These are phyloP conservation scores for Wickerhamiella slavikovae DNA, from an alignment of 805 yeast species.

Conservation along the genomic window DNA sequence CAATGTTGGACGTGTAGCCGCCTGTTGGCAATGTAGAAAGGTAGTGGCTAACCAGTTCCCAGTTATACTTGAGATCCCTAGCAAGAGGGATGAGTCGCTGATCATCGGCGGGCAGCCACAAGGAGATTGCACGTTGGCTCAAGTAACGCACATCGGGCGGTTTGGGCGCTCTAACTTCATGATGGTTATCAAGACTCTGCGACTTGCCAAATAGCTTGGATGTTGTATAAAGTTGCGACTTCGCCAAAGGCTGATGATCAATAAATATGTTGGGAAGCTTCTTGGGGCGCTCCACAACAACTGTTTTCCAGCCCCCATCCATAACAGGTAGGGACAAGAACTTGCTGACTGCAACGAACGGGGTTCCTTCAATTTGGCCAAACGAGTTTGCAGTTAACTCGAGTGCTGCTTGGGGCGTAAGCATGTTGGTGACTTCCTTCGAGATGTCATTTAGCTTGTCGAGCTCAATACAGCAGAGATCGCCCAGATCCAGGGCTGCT, in stretches of 20 bases:
- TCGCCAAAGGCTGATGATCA: neutral
- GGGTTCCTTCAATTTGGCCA: no score
- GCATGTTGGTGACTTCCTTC: no score
- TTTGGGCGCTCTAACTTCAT: conserved; percentile 55
- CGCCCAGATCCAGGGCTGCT: no score
- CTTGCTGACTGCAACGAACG: no score
- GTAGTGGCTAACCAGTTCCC: conserved; percentile 80
- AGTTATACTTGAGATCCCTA: conserved; percentile 72
- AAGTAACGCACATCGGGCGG: conserved; percentile 75
- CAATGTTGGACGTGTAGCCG: conserved; percentile 68
- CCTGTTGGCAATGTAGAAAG: conserved; percentile 44
- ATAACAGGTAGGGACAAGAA: conserved; percentile 14
- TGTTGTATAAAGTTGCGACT: neutral
- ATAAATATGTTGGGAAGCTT: conserved; percentile 8
- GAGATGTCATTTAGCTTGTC: no score
- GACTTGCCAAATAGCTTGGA: no score
- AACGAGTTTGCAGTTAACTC: no score
- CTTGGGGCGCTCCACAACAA: conserved; percentile 13
- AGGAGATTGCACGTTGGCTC: conserved; percentile 73
- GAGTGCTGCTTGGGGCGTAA: no score
- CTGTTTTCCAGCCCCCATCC: conserved; percentile 15
- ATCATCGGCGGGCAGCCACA: conserved; percentile 94
- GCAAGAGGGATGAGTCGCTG: conserved; percentile 57
- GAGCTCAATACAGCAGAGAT: no score
- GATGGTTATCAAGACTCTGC: conserved; percentile 4